A percentile compares a stretch with the other conserved stretches of the same genome.
These are phyloP conservation scores for Pseudomicrostroma phylloplanum DNA, from an alignment of 1,284 basidiomycete genomes.

Conservation along the genomic window DNA sequence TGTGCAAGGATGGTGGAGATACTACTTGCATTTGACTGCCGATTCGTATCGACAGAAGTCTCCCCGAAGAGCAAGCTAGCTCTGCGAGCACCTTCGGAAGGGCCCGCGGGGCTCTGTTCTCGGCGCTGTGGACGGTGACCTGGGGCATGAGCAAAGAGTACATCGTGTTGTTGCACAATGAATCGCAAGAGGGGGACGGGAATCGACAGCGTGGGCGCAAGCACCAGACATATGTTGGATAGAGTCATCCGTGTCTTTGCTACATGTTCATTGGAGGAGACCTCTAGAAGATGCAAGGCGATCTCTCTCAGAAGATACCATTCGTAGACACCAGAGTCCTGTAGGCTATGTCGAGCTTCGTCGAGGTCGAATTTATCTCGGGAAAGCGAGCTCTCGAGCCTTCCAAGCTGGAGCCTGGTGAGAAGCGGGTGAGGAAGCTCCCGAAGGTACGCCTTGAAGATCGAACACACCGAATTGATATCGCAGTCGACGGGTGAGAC, in stretches of 20 bases:
- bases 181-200: conserved; percentile 31
- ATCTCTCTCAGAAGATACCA: conserved; percentile 48
- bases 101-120: too few species aligned
- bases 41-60: too few species aligned
- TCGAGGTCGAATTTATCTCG: conserved; percentile 10
- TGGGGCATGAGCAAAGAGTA: conserved; percentile 19
- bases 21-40: too few species aligned
- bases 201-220: conserved; percentile 44
- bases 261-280: conserved; percentile 24
- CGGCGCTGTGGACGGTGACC: not conserved
- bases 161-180: conserved; percentile 25
- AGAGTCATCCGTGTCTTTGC: conserved; percentile 43
- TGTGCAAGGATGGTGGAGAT: too few species aligned
- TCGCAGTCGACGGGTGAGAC: conserved; percentile 44
- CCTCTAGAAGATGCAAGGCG: conserved; percentile 27
- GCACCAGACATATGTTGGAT: conserved; percentile 39
- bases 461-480: conserved; percentile 46
- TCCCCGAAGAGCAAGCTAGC: too few species aligned
- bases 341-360: not conserved
- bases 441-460: conserved; percentile 44
- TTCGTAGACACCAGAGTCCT: conserved; percentile 13
- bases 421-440: conserved; percentile 40
- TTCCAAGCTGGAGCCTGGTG: conserved; percentile 10
- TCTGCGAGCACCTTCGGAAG: too few species aligned
- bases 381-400: conserved; percentile 16